Conservation (phyloP, 345 rosid genomes). For the Lenwebbia sp. region DNA sequence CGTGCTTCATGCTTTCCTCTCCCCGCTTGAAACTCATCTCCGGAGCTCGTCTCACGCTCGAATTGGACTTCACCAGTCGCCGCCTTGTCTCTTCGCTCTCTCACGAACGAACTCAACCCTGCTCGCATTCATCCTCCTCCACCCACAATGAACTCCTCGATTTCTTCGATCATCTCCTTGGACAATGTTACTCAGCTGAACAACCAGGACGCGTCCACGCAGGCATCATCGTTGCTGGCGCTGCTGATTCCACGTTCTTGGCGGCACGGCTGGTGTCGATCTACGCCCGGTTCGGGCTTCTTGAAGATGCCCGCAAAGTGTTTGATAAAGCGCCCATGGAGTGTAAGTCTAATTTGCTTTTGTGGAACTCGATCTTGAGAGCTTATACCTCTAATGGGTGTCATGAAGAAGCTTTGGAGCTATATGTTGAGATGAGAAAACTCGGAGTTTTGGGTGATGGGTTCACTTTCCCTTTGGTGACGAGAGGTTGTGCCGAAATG, state of each 20-base stretch:
- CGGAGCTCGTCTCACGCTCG: not conserved
- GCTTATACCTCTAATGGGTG: slow-evolving; percentile 33
- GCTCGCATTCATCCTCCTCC: not conserved
- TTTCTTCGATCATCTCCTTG: slow-evolving; percentile 29
- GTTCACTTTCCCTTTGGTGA: slow-evolving; percentile 45
- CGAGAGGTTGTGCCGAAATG: slow-evolving; percentile 31
- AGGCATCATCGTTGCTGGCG: slow-evolving; percentile 21
- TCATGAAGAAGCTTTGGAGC: slow-evolving; percentile 21
- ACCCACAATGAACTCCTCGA: slow-evolving; percentile 8
- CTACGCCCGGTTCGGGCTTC: slow-evolving; percentile 34
- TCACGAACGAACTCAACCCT: not conserved
- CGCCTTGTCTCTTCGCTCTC: not conserved
- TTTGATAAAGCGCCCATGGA: slow-evolving; percentile 25
- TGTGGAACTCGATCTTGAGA: slow-evolving; percentile 53
- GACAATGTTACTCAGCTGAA: slow-evolving; percentile 12
- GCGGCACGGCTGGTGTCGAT: slow-evolving; percentile 38
- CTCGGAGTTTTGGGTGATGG: slow-evolving; percentile 42
- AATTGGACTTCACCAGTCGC: not conserved
- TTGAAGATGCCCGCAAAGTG: slow-evolving; percentile 32
- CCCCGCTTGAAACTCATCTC: not conserved
- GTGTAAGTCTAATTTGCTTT: slow-evolving; percentile 19
- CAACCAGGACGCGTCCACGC: slow-evolving; percentile 36
- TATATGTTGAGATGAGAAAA: slow-evolving; percentile 41
- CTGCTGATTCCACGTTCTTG: slow-evolving; percentile 31
- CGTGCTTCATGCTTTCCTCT: not conserved